A percentile compares a stretch with the other conserved stretches of the same genome.
These are phyloP conservation scores for Naganishia vaughanmartiniae DNA, from an alignment of 768 basidiomycete species.

Conservation along the genomic window DNA sequence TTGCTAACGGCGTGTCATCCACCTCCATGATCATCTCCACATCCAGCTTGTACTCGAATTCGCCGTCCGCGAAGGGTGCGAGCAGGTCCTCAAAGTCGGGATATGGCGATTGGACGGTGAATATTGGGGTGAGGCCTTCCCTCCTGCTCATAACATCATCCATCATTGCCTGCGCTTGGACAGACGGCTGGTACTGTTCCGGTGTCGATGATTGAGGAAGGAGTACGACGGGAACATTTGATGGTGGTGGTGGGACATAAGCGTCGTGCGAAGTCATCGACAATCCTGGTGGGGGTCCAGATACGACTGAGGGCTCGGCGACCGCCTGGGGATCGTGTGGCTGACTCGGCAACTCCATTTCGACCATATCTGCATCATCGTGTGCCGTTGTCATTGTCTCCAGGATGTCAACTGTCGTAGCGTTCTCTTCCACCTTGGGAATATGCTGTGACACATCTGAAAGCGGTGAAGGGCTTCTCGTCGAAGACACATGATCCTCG, in stretches of 20 bases:
- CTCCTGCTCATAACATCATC: conserved; percentile 77
- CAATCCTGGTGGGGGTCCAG: conserved; percentile 7
- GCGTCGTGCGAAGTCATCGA: background rate
- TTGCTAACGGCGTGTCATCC: conserved; percentile 21
- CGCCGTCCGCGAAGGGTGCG: conserved; percentile 32
- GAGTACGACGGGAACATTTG: conserved; percentile 4
- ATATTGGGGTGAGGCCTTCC: conserved; percentile 51
- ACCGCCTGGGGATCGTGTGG: background rate
- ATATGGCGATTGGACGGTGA: conserved; percentile 36
- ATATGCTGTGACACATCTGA: conserved; percentile 18
- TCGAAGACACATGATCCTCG: conserved; percentile 6
- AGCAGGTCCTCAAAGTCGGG: conserved; percentile 36
- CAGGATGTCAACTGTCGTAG: too few relatives aligned
- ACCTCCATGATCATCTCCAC: conserved; percentile 27
- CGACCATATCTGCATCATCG: conserved; percentile 3
- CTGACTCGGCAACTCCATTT: background rate
- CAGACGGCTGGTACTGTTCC: conserved; percentile 73
- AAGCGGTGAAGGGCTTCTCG: conserved; percentile 18
- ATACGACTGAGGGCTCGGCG: background rate
- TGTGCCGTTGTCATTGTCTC: background rate
- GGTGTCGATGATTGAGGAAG: background rate
- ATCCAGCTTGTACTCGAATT: conserved; percentile 33
- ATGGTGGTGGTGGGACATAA: background rate
- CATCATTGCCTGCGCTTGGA: conserved; percentile 74
- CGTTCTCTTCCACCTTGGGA: background rate